phyloP scores from a whole-genome alignment of 1,139 yeast species.

The Geotrichum klebahnii region DNA sequence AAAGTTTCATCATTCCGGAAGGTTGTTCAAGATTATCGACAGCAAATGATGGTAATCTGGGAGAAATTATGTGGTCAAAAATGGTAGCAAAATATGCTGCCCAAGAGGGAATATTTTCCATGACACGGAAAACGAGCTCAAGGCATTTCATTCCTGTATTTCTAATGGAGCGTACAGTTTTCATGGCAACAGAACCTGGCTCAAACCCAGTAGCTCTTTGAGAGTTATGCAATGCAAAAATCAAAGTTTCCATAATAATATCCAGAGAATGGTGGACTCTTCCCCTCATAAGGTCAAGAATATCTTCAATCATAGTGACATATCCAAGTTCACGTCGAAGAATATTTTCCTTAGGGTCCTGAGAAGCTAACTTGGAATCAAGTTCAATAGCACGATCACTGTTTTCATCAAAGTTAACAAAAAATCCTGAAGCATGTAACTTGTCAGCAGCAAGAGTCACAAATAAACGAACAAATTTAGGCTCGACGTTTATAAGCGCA shows the following conservation, averaged over 20 bases:
- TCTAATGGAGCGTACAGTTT: conserved; percentile 25
- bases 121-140: conserved; percentile 28
- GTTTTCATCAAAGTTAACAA: conserved; percentile 33
- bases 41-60: conserved; percentile 65
- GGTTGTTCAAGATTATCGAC: conserved; percentile 78
- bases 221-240: conserved; percentile 55
- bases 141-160: conserved; percentile 37
- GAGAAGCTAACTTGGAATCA: conserved; percentile 12
- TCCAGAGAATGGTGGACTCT: conserved; percentile 51
- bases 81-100: conserved; percentile 49
- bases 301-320: conserved; percentile 60
- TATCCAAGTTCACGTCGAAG: conserved; percentile 66
- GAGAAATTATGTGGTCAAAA: conserved; percentile 53
- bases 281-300: conserved; percentile 60
- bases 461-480: conserved; percentile 54
- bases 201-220: conserved; percentile 37
- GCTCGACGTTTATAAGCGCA: conserved; percentile 60
- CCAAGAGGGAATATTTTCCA: conserved; percentile 45
- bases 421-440: conserved; percentile 45
- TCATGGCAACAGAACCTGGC: conserved; percentile 14
- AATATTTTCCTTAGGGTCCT: conserved; percentile 15
- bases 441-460: conserved; percentile 59
- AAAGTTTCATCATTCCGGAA: conserved; percentile 68
- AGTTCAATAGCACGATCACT: conserved; percentile 19
- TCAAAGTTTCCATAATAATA: conserved; percentile 55